Conservation (phyloP, 345 rosid genomes). For the Fremontodendron californicum region DNA sequence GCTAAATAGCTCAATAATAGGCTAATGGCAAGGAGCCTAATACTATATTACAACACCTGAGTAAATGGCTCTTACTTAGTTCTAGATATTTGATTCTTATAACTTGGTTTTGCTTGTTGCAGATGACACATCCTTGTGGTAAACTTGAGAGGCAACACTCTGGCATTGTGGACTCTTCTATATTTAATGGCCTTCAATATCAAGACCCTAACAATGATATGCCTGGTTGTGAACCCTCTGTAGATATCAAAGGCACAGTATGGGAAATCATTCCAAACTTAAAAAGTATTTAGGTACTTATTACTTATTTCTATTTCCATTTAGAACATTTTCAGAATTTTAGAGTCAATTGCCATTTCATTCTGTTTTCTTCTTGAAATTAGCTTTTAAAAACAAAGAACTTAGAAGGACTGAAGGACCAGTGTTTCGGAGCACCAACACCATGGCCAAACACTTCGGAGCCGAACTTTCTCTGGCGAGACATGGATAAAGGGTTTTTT, state of each 20-base stretch:
- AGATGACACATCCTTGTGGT: neutral
- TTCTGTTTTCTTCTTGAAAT: no score
- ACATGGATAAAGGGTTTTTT: constrained; percentile 84
- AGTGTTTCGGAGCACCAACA: no score
- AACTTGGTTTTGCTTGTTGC: neutral
- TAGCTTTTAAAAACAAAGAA: no score
- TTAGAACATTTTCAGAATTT: no score
- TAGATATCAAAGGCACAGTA: constrained; percentile 44
- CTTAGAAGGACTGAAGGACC: no score
- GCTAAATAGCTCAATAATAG: neutral
- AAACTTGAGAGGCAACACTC: neutral
- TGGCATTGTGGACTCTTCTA: constrained; percentile 11
- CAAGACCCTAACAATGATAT: neutral
- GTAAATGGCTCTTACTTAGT: neutral
- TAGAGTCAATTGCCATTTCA: no score
- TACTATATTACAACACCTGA: neutral
- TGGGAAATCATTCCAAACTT: constrained; percentile 68
- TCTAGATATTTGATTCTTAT: neutral
- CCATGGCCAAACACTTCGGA: constrained; percentile 14
- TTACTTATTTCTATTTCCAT: no score
- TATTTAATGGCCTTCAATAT: constrained; percentile 20
- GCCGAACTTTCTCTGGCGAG: constrained; percentile 37
- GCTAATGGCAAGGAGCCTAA: neutral
- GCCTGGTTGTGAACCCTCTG: neutral
- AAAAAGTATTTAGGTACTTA: no score